A percentile compares a stretch with the other conserved stretches of the same genome.
Evolutionary conservation across 257 asterid species (phyloP).

Genomic region (Fraxinus pennsylvanica): DNA sequence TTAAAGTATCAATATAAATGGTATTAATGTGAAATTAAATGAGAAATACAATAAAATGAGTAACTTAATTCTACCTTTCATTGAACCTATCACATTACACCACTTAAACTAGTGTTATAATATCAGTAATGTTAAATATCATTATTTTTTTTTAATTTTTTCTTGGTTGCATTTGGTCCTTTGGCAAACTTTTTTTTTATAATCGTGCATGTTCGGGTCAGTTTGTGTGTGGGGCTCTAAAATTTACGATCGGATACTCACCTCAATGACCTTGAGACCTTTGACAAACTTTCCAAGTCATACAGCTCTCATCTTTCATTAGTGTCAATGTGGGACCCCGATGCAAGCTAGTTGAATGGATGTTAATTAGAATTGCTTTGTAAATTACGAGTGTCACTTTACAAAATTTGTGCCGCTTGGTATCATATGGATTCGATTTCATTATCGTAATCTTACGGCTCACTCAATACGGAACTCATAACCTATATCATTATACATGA

Average conservation of each 20-base stretch:
- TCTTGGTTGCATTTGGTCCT: not conserved
- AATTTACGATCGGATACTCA: too few relatives aligned
- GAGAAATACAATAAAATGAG: too few relatives aligned
- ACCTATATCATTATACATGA: not conserved
- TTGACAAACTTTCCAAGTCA: not conserved
- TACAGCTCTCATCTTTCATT: not conserved
- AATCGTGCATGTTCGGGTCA: too few relatives aligned
- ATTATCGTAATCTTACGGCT: constrained; percentile 17
- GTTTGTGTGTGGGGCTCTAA: too few relatives aligned
- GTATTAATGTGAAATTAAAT: too few relatives aligned
- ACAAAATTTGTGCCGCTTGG: constrained; percentile 12
- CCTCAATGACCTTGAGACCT: too few relatives aligned
- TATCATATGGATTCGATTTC: constrained; percentile 27
- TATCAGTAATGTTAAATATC: too few relatives aligned
- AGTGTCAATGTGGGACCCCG: not conserved
- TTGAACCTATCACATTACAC: too few relatives aligned
- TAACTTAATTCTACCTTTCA: too few relatives aligned
- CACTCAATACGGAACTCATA: constrained; percentile 21
- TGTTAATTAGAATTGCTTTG: not conserved
- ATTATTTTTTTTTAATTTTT: too few relatives aligned
- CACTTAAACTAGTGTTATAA: too few relatives aligned
- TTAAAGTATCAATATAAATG: too few relatives aligned
- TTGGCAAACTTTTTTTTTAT: not conserved
- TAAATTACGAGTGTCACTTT: not conserved
- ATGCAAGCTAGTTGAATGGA: not conserved